Base-by-base conservation (phyloP, 106 monocot species). In the Platanthera zijinensis region DNA sequence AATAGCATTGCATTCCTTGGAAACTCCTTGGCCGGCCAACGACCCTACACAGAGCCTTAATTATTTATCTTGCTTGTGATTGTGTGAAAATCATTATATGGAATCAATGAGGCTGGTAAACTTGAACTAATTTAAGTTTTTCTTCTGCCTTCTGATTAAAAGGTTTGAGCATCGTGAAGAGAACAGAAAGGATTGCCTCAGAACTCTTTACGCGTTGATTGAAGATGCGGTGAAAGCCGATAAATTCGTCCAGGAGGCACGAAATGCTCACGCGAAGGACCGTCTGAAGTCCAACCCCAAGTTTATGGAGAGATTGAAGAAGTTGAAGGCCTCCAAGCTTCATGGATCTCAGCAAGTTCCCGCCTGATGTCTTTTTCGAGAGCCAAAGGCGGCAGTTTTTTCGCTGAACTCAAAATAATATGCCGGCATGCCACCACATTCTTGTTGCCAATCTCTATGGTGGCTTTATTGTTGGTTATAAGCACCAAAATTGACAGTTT, bases 141-240 rank as follows among this genome's bases (percentile, higher is more conserved):
- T 71, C 71, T 69, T 54, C 56, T 52, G 10, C 68, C 12, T 71
- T 69, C 32, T 21, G 50, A 64, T 28, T 14, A 22, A 18, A 51
- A 95, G 95, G 82, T 95, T 88, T 85, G 95, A 96, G 28, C 90
- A 96, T 68, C 85, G 96, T 21, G 96, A 96, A 77, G 96, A 96
- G 77, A 96, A 96, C 78, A 93, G 96, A 52, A 96, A 96, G 83
- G 96, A 96, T 72, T 96, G 96, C 64, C 82, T 96, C 73, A 87
- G 93, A 78, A 96, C 96, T 8, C 75, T 96, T 1, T 93, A 89
- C 62, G 85, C 93, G 1, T 67, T 96, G 59, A 91, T 96, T 69
- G 87, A 90, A 82, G 96, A 96, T 54, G 96, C 96, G 45, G 77
- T 59, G 46, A 89, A 85, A 75, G 96, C 93, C n/a, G 87, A 93